A percentile compares a stretch with the other conserved stretches of the same genome.
These are phyloP conservation scores for Daldinia decipiens DNA, from an alignment of 495 filamentous ascomycete species.

Conservation along the genomic window DNA sequence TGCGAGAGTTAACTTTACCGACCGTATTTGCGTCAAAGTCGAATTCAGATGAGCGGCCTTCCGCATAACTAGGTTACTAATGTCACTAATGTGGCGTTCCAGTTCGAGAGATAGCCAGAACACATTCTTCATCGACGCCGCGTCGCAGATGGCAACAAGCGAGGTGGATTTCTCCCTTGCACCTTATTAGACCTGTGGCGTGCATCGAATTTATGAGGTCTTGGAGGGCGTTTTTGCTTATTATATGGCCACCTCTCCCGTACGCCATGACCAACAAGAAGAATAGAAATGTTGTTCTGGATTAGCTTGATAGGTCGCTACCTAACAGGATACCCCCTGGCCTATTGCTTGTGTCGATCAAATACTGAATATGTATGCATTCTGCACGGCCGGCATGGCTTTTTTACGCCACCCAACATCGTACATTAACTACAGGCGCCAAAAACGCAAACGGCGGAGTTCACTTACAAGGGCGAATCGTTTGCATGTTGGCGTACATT, in stretches of 20 bases:
- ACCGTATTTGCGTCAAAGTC: conserved; percentile 3
- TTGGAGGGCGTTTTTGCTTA: conserved; percentile 12
- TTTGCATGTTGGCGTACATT: neutral
- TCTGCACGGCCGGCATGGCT: neutral
- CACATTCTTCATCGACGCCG: conserved; percentile 13
- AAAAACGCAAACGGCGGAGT: conserved; percentile 19
- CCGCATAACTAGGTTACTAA: conserved; percentile 21
- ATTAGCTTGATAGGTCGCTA: neutral
- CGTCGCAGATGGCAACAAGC: conserved; percentile 7
- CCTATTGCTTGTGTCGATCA: neutral
- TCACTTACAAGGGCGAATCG: conserved; percentile 14
- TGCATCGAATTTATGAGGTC: conserved; percentile 11
- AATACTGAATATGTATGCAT: conserved; percentile 1
- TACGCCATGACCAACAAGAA: conserved; percentile 4
- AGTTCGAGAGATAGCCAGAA: neutral
- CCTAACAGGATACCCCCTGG: neutral
- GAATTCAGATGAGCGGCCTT: conserved; percentile 21
- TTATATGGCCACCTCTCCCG: conserved; percentile 3
- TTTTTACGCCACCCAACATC: conserved; percentile 9
- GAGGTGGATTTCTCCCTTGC: conserved; percentile 4
- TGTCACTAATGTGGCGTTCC: conserved; percentile 24
- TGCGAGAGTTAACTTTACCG: conserved; percentile 19
- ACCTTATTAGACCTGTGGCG: conserved; percentile 4
- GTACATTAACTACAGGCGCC: neutral
- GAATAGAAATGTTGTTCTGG: neutral